A percentile compares a stretch with the other conserved stretches of the same genome.
Conservation (phyloP, 2,329 filamentous ascomycete genomes). For the Colletotrichum sp. region DNA sequence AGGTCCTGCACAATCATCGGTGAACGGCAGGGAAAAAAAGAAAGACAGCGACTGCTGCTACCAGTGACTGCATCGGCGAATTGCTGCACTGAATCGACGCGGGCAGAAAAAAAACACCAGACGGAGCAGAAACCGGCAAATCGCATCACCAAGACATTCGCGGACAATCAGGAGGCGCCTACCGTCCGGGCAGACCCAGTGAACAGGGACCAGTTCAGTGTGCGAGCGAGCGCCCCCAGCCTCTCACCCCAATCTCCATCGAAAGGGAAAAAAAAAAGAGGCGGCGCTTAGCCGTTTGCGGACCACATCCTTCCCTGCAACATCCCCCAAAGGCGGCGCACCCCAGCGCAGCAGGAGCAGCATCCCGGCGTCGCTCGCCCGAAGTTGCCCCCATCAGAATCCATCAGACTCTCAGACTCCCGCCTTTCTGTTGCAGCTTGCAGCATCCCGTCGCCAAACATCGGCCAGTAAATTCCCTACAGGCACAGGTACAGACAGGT, state of each 20-base stretch:
- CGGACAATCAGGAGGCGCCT: constrained; percentile 3
- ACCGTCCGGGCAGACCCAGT: constrained; percentile 1
- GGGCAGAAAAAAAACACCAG: not conserved
- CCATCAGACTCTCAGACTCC: constrained; percentile 16
- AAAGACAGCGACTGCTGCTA: not conserved
- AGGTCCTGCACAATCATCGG: constrained; percentile 3
- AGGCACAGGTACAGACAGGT: not conserved
- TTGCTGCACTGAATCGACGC: not conserved
- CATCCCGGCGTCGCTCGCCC: constrained; percentile 20
- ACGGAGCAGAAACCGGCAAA: constrained; percentile 15
- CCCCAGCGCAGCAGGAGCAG: constrained; percentile 2
- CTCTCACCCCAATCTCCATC: not conserved
- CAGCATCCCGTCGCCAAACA: constrained; percentile 10
- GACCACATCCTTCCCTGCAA: not conserved
- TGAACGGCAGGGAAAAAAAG: not conserved
- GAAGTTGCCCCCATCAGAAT: constrained; percentile 13
- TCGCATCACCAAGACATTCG: constrained; percentile 13
- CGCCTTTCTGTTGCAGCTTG: constrained; percentile 19
- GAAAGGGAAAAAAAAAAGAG: not conserved
- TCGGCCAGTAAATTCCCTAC: not conserved
- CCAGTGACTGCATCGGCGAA: not conserved
- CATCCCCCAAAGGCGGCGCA: not conserved
- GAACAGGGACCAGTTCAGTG: not conserved
- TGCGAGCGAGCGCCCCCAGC: not conserved
- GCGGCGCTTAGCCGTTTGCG: constrained; percentile 4